Evolutionary conservation across 768 basidiomycete species (phyloP), one percentile per base, ranked within the genome.

Genomic region (Pleurotus tuber-regium): DNA sequence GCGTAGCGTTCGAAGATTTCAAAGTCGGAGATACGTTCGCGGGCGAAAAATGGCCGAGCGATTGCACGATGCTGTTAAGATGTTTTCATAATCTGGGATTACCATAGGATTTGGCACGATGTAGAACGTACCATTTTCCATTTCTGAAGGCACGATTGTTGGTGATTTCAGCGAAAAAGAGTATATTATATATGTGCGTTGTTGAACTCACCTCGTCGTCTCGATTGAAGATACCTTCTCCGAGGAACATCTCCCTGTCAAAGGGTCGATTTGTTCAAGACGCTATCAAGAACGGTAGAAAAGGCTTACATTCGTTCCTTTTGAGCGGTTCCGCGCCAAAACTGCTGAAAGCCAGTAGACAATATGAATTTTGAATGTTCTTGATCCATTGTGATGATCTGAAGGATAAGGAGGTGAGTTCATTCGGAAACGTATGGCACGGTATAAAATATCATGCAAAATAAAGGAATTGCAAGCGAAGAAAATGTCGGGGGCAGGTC

Each of bases 351-450:
- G 0, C 85, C 84, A 4, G 85, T 85, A 0, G 86, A 70, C 3
- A 86, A 66, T 21, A 86, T 71, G 58, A 78, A 83, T 61, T 86
- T 86, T 51, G 74, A 66, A 57, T 87, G 84, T 48, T 82, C 79
- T 63, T 83, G 79, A 63, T 88, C 86, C 83, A 87, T 87, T 23
- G 85, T 79, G 29, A 87, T 83, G 24, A 88, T 83, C 86, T 88
- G 55, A 19, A 50, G 40, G 25, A 16, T 8, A 28, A 26, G 12
- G 8, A 11, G 28, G 28, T n/a, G 14, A 38, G 35, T 38, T n/a
- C n/a, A n/a, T n/a, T n/a, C n/a, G n/a, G n/a, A n/a, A n/a, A n/a
- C n/a, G n/a, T n/a, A n/a, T n/a, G n/a, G n/a, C n/a, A n/a, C n/a
- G n/a, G n/a, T n/a, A n/a, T n/a, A n/a, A n/a, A n/a, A n/a, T n/a